phyloP scores from a whole-genome alignment of 2,329 filamentous ascomycete species.

The Fusarium xyrophilum region DNA sequence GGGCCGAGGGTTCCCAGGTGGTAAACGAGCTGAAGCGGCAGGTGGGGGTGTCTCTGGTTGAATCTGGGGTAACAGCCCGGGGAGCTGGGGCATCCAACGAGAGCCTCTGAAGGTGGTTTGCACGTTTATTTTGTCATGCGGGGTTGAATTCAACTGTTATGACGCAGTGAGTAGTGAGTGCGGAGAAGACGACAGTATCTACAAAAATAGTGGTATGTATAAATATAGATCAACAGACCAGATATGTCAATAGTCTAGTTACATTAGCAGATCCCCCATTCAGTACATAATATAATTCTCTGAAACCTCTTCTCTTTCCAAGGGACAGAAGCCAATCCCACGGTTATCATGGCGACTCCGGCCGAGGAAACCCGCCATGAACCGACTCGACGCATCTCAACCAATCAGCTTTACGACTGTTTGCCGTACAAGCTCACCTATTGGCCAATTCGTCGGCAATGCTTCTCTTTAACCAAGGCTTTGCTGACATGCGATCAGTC shows the following conservation, averaged over 20 bases:
- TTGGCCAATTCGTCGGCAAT: slow-evolving; percentile 45
- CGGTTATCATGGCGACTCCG: slow-evolving; percentile 32
- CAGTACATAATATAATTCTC: rapidly evolving
- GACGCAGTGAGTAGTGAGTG: slow-evolving; percentile 7
- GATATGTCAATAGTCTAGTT: not conserved
- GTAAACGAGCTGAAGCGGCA: slow-evolving; percentile 36
- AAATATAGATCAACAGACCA: not conserved
- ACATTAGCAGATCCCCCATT: not conserved
- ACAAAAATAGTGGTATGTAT: not conserved
- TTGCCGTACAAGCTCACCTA: slow-evolving; percentile 29
- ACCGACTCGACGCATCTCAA: slow-evolving; percentile 16
- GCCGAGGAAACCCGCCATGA: slow-evolving; percentile 47
- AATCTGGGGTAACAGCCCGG: slow-evolving; percentile 41
- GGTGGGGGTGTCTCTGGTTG: slow-evolving; percentile 12
- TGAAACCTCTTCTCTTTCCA: not conserved
- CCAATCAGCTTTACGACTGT: slow-evolving; percentile 20
- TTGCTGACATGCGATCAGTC: slow-evolving; percentile 12
- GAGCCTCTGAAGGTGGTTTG: not conserved
- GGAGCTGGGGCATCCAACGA: slow-evolving; percentile 29
- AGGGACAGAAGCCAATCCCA: not conserved
- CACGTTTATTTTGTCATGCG: slow-evolving; percentile 33
- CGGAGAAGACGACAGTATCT: slow-evolving; percentile 12
- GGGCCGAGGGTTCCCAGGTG: slow-evolving; percentile 38
- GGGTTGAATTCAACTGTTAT: slow-evolving; percentile 4
- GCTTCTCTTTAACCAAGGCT: slow-evolving; percentile 41